Evolutionary conservation across 495 filamentous ascomycete species (phyloP), one percentile per base, ranked within the genome.

Genomic region (Aspergillus bertholletiae): DNA sequence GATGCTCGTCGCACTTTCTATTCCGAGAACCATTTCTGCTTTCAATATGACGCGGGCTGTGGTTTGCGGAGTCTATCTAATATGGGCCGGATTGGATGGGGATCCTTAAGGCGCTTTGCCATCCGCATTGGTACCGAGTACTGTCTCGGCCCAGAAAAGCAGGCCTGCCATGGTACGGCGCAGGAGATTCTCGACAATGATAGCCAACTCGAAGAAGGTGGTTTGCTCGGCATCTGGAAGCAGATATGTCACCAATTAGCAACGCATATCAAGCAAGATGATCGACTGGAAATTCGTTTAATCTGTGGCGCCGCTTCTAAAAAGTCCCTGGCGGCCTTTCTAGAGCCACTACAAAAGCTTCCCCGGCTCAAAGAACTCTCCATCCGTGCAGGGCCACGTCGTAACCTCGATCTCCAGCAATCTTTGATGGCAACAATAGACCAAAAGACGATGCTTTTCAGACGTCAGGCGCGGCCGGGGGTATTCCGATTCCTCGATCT

Each of bases 1-100:
- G 54, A 56, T 51, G 47, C 22, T 30, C 48, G 48, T 18, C 15
- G 27, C 11, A 20, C 28, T 3, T 32, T 56, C 26, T 51, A 56
- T 23, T 51, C 47, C 12, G 40, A 51, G 9, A 51, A 56, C 32
- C 20, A 0, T 3, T 37, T 53, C 1, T 13, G 3, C 2, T 45
- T 49, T 37, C 7, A 9, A 5, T 12, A 30, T 53, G 2, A 7
- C 11, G 15, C 0, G 27, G 4, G 17, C 15, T 22, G 2, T 35
- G 52, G 44, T 20, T 17, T 54, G 15, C 28, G 47, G 21, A 17
- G 27, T 15, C 45, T 49, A 15, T 18, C 26, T 7, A 21, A 15
- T 21, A 3, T 49, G 20, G 28, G n/a, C n/a, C 43, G 43, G 1
- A 30, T 54, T 13, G 52, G 7, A 1, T 54, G 52, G 52, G 39